phyloP scores from a whole-genome alignment of 768 basidiomycete genomes.

The Dioszegia crocea region DNA sequence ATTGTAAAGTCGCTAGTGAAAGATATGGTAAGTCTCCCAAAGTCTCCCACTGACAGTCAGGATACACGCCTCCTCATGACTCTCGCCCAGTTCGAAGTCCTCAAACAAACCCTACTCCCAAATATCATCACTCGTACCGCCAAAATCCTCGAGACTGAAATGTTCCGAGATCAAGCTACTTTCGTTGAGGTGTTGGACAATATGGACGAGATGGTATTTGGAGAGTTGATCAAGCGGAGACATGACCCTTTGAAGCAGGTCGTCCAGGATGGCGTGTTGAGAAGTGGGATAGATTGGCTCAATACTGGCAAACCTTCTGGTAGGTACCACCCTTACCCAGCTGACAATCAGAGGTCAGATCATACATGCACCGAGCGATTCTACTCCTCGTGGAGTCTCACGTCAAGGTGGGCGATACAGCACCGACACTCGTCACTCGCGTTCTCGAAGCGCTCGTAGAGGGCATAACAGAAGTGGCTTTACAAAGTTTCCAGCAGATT shows the following conservation, averaged over 20 bases:
- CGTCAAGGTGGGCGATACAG: slow-evolving; percentile 76
- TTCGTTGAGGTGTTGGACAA: slow-evolving; percentile 72
- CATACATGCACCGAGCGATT: slow-evolving; percentile 85
- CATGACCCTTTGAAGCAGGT: slow-evolving; percentile 63
- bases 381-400: slow-evolving; percentile 87
- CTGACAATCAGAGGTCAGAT: slow-evolving; percentile 67
- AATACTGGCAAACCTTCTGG: slow-evolving; percentile 89
- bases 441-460: slow-evolving; percentile 74
- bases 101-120: slow-evolving; percentile 68
- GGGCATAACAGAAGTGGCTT: slow-evolving; percentile 74
- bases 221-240: slow-evolving; percentile 79
- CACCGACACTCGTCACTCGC: slow-evolving; percentile 76
- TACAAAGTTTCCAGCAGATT: slow-evolving; percentile 80
- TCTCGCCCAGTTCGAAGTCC: slow-evolving; percentile 77
- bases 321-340: slow-evolving; percentile 46
- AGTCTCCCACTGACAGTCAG: slow-evolving; percentile 52
- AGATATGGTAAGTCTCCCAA: slow-evolving; percentile 32
- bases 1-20: slow-evolving; percentile 51
- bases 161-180: slow-evolving; percentile 70
- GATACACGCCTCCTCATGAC: slow-evolving; percentile 82
- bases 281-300: slow-evolving; percentile 83
- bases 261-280: slow-evolving; percentile 73
- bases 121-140: slow-evolving; percentile 77
- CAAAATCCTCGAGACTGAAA: slow-evolving; percentile 65
- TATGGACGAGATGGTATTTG: slow-evolving; percentile 83